Percentiles rank a stretch among this genome's conserved stretches.
Evolutionary conservation across 2,329 filamentous ascomycete genomes (phyloP).

Genomic region (Diaporthe capsici): DNA sequence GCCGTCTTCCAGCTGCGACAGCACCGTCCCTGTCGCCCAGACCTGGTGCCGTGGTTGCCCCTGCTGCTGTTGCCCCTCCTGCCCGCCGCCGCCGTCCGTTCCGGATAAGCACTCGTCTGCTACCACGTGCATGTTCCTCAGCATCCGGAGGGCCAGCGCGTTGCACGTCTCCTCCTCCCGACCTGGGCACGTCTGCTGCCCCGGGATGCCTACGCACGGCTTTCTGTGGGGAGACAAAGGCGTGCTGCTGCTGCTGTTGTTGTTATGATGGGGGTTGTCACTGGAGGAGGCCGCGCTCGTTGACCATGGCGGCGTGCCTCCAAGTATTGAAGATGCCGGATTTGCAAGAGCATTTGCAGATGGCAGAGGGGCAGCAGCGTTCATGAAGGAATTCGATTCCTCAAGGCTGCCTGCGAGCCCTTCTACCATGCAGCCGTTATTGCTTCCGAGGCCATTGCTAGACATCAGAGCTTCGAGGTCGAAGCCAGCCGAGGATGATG

Average conservation of each 20-base stretch:
- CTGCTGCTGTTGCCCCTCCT: neutral
- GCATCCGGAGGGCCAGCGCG: neutral
- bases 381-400: neutral
- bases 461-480: neutral
- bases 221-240: neutral
- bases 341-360: neutral
- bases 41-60: neutral
- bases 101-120: neutral
- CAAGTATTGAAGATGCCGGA: neutral
- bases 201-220: neutral
- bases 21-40: neutral
- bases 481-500: neutral
- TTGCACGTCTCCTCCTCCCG: neutral
- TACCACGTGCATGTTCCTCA: neutral
- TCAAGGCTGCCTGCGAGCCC: neutral
- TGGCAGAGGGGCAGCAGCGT: neutral
- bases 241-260: neutral
- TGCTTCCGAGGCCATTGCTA: neutral
- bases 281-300: neutral
- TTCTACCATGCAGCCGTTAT: neutral
- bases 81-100: neutral
- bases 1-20: neutral
- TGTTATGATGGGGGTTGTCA: neutral
- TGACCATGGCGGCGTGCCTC: neutral
- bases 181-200: neutral